Percentiles rank a stretch among this genome's conserved stretches.
phyloP scores from a whole-genome alignment of 768 basidiomycete genomes.

The Peribolospora baueri region DNA sequence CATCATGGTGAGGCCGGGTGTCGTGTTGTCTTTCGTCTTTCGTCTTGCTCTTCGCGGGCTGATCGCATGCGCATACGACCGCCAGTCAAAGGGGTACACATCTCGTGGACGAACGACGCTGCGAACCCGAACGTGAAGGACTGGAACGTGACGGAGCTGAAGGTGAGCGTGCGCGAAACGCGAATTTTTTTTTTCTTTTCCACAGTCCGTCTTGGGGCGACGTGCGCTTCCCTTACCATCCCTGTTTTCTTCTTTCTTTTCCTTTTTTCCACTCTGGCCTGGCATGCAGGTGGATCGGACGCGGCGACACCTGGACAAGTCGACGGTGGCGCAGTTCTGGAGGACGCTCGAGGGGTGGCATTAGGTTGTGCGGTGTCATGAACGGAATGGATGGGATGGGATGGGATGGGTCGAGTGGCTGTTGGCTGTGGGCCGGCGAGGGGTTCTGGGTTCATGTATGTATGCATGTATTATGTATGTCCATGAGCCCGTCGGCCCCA shows the following conservation, averaged over 20 bases:
- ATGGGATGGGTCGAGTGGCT: no score
- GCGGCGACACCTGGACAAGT: constrained; percentile 77
- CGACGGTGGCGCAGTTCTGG: constrained; percentile 90
- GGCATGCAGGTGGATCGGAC: constrained; percentile 53
- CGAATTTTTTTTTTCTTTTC: constrained; percentile 3
- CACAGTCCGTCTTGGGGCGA: no score
- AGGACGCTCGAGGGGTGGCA: constrained; percentile 60
- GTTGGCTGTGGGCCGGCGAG: no score
- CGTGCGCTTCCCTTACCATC: neutral
- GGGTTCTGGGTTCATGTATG: no score
- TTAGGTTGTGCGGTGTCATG: no score
- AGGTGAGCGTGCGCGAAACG: constrained; percentile 25
- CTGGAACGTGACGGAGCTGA: constrained; percentile 91
- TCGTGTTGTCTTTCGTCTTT: constrained; percentile 7
- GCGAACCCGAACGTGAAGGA: constrained; percentile 70
- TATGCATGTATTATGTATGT: no score
- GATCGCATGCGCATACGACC: neutral
- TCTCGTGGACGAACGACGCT: constrained; percentile 82
- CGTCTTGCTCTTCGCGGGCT: neutral
- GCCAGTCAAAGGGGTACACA: constrained; percentile 79
- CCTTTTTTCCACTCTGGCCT: neutral
- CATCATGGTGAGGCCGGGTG: constrained; percentile 46
- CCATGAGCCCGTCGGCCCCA: no score
- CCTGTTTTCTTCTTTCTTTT: neutral
- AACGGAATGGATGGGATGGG: no score